Percentiles rank a stretch among this genome's conserved stretches.
These are phyloP conservation scores for Neonectria punicea DNA, from an alignment of 2,329 filamentous ascomycete species.

Conservation along the genomic window DNA sequence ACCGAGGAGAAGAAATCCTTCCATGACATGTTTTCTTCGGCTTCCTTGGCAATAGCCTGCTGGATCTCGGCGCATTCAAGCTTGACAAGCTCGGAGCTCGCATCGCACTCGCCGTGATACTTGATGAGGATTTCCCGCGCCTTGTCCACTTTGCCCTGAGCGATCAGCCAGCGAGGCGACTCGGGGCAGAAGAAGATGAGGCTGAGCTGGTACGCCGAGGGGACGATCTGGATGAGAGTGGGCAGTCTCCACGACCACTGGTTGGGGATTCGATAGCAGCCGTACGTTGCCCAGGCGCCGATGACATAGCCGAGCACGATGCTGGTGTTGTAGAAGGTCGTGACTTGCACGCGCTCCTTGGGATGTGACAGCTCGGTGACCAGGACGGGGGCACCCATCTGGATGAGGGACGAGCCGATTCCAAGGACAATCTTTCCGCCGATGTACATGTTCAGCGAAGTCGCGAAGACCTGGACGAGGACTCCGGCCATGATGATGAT, in stretches of 20 bases:
- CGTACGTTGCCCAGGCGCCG: slow-evolving; percentile 39
- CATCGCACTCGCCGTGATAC: slow-evolving; percentile 61
- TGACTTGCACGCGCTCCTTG: slow-evolving; percentile 45
- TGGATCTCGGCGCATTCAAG: slow-evolving; percentile 62
- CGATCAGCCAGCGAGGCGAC: slow-evolving; percentile 68
- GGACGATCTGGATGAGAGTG: slow-evolving; percentile 61
- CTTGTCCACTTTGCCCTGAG: slow-evolving; percentile 60
- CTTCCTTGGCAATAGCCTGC: slow-evolving; percentile 57
- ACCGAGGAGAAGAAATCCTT: slow-evolving; percentile 52
- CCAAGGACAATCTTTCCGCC: slow-evolving; percentile 52
- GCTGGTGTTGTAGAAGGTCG: slow-evolving; percentile 37
- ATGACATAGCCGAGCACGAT: slow-evolving; percentile 37
- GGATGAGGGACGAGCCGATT: slow-evolving; percentile 50
- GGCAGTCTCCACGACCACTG: slow-evolving; percentile 48
- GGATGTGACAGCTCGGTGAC: slow-evolving; percentile 55
- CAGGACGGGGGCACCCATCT: slow-evolving; percentile 55
- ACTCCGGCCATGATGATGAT: slow-evolving; percentile 53
- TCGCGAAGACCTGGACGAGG: slow-evolving; percentile 50
- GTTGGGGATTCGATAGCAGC: slow-evolving; percentile 34
- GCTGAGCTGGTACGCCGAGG: slow-evolving; percentile 53
- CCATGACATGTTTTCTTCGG: slow-evolving; percentile 56
- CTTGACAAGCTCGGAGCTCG: slow-evolving; percentile 55
- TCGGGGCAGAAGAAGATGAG: slow-evolving; percentile 66
- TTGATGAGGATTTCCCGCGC: slow-evolving; percentile 62
- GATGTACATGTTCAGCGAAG: slow-evolving; percentile 50